Conservation (phyloP, 495 filamentous ascomycete genomes). For the Neurospora sp. region DNA sequence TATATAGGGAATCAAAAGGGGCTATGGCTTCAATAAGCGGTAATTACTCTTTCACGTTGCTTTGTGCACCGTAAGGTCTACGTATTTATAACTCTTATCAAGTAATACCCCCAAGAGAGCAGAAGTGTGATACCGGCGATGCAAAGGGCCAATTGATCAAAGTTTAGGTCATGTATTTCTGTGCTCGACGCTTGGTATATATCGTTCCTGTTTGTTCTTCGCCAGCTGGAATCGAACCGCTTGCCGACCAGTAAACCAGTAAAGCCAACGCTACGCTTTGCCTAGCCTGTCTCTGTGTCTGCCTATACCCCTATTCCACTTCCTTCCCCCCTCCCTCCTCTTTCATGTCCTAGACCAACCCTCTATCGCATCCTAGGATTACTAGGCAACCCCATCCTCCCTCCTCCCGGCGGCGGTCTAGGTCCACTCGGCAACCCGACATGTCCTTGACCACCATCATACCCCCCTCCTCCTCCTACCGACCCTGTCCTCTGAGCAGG, state of each 20-base stretch:
- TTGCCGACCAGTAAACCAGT: not conserved
- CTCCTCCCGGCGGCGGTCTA: not conserved
- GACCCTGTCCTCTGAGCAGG: slow-evolving; percentile 13
- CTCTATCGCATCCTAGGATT: not conserved
- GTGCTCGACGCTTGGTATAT: not conserved
- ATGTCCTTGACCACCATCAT: not conserved
- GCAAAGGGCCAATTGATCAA: too few species aligned
- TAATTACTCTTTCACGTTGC: not conserved
- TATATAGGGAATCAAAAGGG: not conserved
- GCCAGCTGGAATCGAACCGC: not conserved
- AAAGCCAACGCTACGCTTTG: not conserved
- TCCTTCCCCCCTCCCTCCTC: not conserved
- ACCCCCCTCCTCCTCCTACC: not conserved
- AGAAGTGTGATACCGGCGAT: too few species aligned
- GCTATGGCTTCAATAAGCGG: not conserved
- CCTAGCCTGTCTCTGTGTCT: not conserved
- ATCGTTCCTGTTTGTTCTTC: not conserved
- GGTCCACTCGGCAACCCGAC: not conserved
- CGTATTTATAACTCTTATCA: too few species aligned
- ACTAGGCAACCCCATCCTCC: not conserved
- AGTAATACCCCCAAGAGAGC: too few species aligned
- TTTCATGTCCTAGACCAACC: not conserved
- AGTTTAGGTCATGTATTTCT: too few species aligned
- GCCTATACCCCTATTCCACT: not conserved
- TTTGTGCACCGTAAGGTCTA: too few species aligned